phyloP scores from a whole-genome alignment of 1,139 yeast species.

The Candida frijolesensis region DNA sequence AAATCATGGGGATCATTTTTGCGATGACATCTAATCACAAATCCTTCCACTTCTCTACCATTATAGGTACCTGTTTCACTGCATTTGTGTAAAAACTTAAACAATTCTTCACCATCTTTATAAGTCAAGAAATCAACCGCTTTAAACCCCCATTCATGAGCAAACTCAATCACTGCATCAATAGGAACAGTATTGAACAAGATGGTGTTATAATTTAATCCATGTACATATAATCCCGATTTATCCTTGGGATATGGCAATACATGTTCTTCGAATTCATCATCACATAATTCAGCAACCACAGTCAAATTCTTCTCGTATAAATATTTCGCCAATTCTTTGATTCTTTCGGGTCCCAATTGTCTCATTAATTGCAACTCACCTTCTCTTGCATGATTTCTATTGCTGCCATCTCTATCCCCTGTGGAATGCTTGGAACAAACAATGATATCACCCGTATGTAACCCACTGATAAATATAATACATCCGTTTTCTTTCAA shows the following conservation, averaged over 20 bases:
- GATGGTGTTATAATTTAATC: conserved; percentile 71
- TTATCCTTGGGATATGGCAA: conserved; percentile 65
- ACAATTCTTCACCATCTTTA: conserved; percentile 41
- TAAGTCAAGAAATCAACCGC: conserved; percentile 49
- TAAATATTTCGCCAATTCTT: conserved; percentile 59
- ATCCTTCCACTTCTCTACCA: conserved; percentile 83
- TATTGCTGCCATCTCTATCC: conserved; percentile 46
- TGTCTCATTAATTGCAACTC: conserved; percentile 59
- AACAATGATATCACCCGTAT: conserved; percentile 72
- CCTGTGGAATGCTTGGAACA: conserved; percentile 94
- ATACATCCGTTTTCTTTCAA: conserved; percentile 95
- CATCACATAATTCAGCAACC: conserved; percentile 93
- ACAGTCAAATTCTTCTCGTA: conserved; percentile 67
- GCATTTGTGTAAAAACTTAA: conserved; percentile 55
- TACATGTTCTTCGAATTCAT: conserved; percentile 91
- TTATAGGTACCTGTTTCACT: conserved; percentile 72
- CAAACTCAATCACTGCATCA: conserved; percentile 60
- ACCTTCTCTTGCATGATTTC: conserved; percentile 80
- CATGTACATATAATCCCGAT: conserved; percentile 89
- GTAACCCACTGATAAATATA: conserved; percentile 74
- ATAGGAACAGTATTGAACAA: conserved; percentile 68
- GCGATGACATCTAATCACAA: conserved; percentile 71
- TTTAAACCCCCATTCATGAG: conserved; percentile 71
- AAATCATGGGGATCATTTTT: conserved; percentile 46
- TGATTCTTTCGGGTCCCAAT: conserved; percentile 35